These are phyloP conservation scores for Ceriops tagal DNA, from an alignment of 345 rosid species.

Conservation along the genomic window DNA sequence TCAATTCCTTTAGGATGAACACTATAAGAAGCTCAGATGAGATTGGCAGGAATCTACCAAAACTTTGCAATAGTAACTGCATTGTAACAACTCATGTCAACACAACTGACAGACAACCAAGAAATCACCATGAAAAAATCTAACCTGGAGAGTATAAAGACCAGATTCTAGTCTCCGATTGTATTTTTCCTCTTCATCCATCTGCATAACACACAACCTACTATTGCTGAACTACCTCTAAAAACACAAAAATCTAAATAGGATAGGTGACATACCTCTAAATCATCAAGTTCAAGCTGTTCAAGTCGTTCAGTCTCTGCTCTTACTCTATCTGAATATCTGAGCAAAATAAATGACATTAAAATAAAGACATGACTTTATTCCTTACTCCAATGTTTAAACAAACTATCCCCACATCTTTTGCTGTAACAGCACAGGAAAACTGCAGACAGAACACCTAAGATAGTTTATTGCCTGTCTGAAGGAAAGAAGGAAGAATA, in stretches of 20 bases:
- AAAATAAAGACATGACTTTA: neutral
- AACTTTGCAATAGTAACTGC: no score
- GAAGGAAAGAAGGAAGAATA: neutral
- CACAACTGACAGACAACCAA: neutral
- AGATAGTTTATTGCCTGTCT: neutral
- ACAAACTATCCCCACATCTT: neutral
- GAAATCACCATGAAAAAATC: constrained; percentile 12
- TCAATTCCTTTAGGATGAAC: no score
- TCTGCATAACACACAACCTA: constrained; percentile 36
- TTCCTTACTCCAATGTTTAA: neutral
- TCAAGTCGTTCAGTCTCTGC: constrained; percentile 69
- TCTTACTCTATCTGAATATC: constrained; percentile 79
- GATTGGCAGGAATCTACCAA: no score
- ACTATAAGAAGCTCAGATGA: no score
- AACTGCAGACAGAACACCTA: neutral
- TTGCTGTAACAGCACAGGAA: neutral
- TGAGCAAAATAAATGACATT: constrained; percentile 25
- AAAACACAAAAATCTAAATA: constrained; percentile 7
- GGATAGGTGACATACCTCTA: constrained; percentile 53
- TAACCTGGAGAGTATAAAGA: constrained; percentile 93
- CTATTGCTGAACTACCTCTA: constrained; percentile 6
- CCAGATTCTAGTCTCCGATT: constrained; percentile 85
- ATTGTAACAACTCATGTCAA: no score
- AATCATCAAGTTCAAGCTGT: constrained; percentile 75
- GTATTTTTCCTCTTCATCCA: constrained; percentile 90